These are phyloP conservation scores for Solanum sitiens DNA, from an alignment of 257 asterid genomes.

Conservation along the genomic window DNA sequence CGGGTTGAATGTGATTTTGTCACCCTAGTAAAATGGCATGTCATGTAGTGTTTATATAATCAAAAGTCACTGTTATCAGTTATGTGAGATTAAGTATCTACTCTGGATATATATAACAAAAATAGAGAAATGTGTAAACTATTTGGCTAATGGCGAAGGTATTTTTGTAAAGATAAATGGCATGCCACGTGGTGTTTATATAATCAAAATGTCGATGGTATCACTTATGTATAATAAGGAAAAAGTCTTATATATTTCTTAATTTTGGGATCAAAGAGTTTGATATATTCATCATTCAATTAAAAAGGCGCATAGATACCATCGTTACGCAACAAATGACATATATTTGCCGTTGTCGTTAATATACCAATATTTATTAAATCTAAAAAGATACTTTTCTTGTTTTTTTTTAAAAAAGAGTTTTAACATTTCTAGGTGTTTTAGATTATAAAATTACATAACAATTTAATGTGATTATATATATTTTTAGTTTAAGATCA, in stretches of 20 bases:
- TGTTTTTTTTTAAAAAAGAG: no score
- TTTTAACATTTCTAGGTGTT: not conserved
- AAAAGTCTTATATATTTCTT: not conserved
- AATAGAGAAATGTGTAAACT: no score
- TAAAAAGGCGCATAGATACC: not conserved
- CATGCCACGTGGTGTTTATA: no score
- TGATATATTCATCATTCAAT: not conserved
- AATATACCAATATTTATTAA: not conserved
- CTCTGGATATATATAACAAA: no score
- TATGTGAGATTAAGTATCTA: no score
- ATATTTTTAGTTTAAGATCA: not conserved
- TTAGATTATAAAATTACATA: no score
- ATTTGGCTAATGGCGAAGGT: not conserved
- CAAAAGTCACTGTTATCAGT: no score
- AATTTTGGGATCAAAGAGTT: not conserved
- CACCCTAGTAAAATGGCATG: not conserved
- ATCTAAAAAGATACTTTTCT: not conserved
- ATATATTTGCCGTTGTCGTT: not conserved
- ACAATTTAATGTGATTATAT: not conserved
- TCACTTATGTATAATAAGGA: not conserved
- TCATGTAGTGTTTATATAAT: no score
- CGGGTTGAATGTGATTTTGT: not conserved
- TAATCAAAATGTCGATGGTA: no score
- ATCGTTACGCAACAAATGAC: not conserved
- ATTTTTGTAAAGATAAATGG: not conserved